Conservation (phyloP, 1,284 basidiomycete genomes). For the Melampsora medusae region DNA sequence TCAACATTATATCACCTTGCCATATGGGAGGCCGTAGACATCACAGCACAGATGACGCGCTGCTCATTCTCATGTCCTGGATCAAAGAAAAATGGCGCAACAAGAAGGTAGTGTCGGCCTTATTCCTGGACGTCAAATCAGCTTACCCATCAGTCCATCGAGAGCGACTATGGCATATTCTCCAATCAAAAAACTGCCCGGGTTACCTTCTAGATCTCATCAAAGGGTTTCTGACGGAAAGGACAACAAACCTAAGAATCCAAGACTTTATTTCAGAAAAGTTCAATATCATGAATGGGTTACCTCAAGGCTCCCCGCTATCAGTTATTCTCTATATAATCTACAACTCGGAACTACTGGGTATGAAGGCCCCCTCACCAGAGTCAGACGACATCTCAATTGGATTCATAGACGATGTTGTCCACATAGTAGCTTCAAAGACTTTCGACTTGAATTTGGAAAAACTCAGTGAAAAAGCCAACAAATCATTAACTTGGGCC, state of each 20-base stretch:
- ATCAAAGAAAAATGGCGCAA: slow-evolving; percentile 15
- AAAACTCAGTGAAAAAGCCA: neutral
- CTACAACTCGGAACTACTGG: slow-evolving; percentile 1
- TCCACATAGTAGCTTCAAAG: neutral
- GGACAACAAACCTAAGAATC: neutral
- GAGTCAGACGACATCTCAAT: neutral
- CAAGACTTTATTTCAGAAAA: neutral
- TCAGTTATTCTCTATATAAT: slow-evolving; percentile 11
- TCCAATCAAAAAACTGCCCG: neutral
- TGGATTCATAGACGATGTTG: slow-evolving; percentile 22
- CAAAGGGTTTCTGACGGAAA: neutral
- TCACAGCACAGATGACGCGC: too few species aligned
- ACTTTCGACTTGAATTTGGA: neutral
- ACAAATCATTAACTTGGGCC: neutral
- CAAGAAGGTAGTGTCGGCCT: neutral
- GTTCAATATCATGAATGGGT: neutral
- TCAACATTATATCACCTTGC: too few species aligned
- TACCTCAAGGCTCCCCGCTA: slow-evolving; percentile 23
- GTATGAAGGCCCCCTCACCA: neutral
- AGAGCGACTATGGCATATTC: neutral
- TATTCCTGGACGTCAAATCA: slow-evolving; percentile 8
- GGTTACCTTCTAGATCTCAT: neutral
- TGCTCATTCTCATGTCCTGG: slow-evolving; percentile 7
- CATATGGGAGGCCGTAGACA: too few species aligned
- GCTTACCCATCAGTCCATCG: slow-evolving; percentile 3